These are phyloP conservation scores for Magnolia sinica DNA, from an alignment of 164 flowering plant species.

Conservation along the genomic window DNA sequence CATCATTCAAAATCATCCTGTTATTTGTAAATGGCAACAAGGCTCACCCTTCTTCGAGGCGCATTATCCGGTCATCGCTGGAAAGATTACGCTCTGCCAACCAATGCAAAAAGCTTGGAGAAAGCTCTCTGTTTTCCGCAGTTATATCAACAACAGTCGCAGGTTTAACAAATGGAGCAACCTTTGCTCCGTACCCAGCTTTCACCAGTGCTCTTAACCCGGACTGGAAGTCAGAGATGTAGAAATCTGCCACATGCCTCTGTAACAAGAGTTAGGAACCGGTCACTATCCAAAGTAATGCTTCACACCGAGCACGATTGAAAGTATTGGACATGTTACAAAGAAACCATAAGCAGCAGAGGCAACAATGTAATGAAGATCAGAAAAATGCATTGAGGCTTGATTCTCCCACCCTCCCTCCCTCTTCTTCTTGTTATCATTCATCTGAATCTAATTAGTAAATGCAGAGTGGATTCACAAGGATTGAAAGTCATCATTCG, in stretches of 20 bases:
- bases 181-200: constrained; percentile 94
- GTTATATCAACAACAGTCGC: constrained; percentile 65
- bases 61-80: constrained; percentile 84
- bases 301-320: too few relatives aligned
- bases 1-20: background rate
- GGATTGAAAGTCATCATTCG: too few relatives aligned
- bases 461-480: too few relatives aligned
- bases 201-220: constrained; percentile 91
- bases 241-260: constrained; percentile 88
- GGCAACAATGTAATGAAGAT: too few relatives aligned
- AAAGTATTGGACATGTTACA: too few relatives aligned
- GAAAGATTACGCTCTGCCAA: constrained; percentile 83
- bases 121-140: constrained; percentile 56
- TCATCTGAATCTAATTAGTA: too few relatives aligned
- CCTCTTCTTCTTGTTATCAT: too few relatives aligned
- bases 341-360: too few relatives aligned
- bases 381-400: too few relatives aligned
- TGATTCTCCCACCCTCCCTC: too few relatives aligned
- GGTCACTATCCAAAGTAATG: background rate
- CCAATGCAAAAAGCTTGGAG: constrained; percentile 79
- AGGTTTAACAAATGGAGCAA: constrained; percentile 81
- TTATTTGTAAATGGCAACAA: background rate
- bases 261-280: constrained; percentile 28
- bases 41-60: constrained; percentile 89
- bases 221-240: constrained; percentile 91